Conservation (phyloP, 2,329 filamentous ascomycete genomes). For the Knufia fluminis region DNA sequence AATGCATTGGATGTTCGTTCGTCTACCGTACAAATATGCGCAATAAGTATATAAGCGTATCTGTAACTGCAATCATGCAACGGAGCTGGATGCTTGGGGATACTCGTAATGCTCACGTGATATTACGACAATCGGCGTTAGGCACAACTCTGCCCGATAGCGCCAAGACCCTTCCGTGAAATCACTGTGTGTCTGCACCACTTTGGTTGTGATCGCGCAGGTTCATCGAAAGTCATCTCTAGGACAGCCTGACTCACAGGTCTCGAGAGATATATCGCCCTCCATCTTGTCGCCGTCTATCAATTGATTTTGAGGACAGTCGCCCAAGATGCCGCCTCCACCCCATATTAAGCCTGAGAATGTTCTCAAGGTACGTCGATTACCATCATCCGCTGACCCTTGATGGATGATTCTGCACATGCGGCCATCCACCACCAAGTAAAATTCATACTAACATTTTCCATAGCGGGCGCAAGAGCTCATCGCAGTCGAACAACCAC, state of each 20-base stretch:
- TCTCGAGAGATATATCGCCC: constrained; percentile 21
- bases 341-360: constrained; percentile 98
- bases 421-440: neutral
- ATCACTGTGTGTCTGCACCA: constrained; percentile 5
- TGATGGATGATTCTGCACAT: constrained; percentile 12
- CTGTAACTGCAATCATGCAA: too few species aligned
- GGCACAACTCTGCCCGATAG: neutral
- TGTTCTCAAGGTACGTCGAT: constrained; percentile 65
- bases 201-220: neutral
- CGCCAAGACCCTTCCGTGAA: neutral
- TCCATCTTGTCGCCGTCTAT: constrained; percentile 19
- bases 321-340: constrained; percentile 73
- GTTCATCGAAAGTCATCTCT: constrained; percentile 16
- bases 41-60: too few species aligned
- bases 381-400: constrained; percentile 9
- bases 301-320: constrained; percentile 15
- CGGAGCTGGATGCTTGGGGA: too few species aligned
- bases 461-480: constrained; percentile 82
- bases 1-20: too few species aligned
- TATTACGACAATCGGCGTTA: neutral
- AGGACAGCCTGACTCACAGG: constrained; percentile 20
- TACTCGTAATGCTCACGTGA: neutral
- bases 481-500: constrained; percentile 90
- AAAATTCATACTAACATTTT: constrained; percentile 4
- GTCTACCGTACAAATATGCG: too few species aligned